Base-by-base conservation (phyloP, 768 basidiomycete species). In the Pleurotus tuoliensis region DNA sequence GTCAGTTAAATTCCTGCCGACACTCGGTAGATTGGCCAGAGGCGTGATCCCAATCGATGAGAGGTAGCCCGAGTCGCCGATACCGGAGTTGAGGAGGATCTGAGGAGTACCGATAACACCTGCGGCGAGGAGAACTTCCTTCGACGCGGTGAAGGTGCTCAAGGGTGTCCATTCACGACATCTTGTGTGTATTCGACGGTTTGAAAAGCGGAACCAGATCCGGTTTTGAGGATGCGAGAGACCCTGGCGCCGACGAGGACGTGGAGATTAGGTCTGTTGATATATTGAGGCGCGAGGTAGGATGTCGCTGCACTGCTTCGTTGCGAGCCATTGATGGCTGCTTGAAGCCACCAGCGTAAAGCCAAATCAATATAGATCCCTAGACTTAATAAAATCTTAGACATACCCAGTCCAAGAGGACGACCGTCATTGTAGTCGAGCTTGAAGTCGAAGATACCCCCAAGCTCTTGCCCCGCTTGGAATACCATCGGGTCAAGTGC, bases 161-260 rank as follows among this genome's bases (percentile, higher is more conserved):
- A 22, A 65, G 40, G 5, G 67, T 69, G 67, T 69, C 9, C 62
- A 68, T 1, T 68, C 59, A 27, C 64, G 58, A 30, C 25, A 57
- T 22, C 9, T n/a, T 65, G 64, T n/a, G 81, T 77, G 66, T 77
- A 87, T 64, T 80, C 76, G 20, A 87, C 77, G 13, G 71, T 72
- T 37, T 67, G 73, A 30, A 80, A 75, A 22, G 68, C 72, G 20
- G 74, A 66, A 51, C 71, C 71, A 9, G 68, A 69, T 3, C 40
- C 45, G 2, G 30, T 45, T 30, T 84, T 78, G 22, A 81, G 58
- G 34, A 87, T 59, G 20, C 77, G 73, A 0, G 82, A 80, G 47
- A 83, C 85, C 16, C 79, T 83, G 27, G 77, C 70, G 59, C 79
- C 75, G 2, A 81, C 70, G 22, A 87, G 72, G 56, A 87, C 79